Base-by-base conservation (phyloP, 2,329 filamentous ascomycete genomes). In the Fusarium continuum region DNA sequence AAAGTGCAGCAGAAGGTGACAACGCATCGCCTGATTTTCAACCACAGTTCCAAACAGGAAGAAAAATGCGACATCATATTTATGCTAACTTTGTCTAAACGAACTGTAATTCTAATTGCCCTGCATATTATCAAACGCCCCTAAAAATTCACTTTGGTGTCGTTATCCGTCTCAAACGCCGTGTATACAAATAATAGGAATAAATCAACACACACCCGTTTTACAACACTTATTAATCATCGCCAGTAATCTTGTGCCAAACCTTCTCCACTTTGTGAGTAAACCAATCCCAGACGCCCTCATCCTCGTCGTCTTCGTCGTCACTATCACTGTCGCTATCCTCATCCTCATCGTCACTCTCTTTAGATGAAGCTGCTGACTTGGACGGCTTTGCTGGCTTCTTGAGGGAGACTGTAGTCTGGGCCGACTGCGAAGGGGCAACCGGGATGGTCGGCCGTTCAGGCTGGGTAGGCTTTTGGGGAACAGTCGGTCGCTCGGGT, bases 211-310 rank as follows among this genome's bases (percentile, higher is more conserved):
- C 20, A 26, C 13, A 13, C 14, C n/a, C 13, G 17, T 22, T 28
- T 29, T 29, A 17, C 19, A 45, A 17, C 16, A 34, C 35, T 52
- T 38, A 59, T 31, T 54, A 67, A 26, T 63, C 65, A 7, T 71
- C 70, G 11, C 72, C 73, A 11, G 67, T 77, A 16, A 84, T 73
- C 65, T 82, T 80, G 31, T 76, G 73, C 82, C 80, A 83, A 19
- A 79, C 73, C 28, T 80, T 73, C 26, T 74, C 76, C 11, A 85
- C 69, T 59, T 84, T 80, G 29, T 78, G 79, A 3, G 76, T 80
- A 11, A 86, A 65, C 83, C 83, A 86, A 43, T 82, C 75, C 81
- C 82, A 85, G 28, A 81, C 76, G 5, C 74, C 73, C 57, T 80
- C 71, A 14, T 75, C 70, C 28, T 74, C 71, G 14, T 43, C 19